These are phyloP conservation scores for Globisporangium nunn DNA, from an alignment of 352 stramenopile genomes.

Conservation along the genomic window DNA sequence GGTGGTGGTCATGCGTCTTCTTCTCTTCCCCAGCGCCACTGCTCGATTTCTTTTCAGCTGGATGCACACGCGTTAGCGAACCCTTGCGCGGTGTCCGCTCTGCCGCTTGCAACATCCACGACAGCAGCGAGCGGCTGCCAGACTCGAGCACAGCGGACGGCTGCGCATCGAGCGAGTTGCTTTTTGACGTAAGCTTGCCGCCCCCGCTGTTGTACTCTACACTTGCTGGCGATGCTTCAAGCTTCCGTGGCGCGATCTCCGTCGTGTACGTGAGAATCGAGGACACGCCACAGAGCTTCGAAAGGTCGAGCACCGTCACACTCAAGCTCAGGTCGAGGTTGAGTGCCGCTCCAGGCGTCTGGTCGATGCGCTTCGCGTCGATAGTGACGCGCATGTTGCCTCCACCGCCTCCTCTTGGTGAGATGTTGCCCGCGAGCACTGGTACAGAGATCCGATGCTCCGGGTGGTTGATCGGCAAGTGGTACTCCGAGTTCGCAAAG, in stretches of 20 bases:
- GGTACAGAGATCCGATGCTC: slow-evolving; percentile 61
- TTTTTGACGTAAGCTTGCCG: background rate
- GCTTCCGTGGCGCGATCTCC: slow-evolving; percentile 19
- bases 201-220: background rate
- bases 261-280: slow-evolving; percentile 67
- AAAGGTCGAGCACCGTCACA: slow-evolving; percentile 68
- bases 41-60: background rate
- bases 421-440: slow-evolving; percentile 21
- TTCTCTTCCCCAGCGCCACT: background rate
- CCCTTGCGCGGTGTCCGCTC: slow-evolving; percentile 19
- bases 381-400: background rate
- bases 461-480: slow-evolving; percentile 60
- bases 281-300: slow-evolving; percentile 65
- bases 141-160: slow-evolving; percentile 11
- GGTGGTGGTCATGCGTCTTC: slow-evolving; percentile 10
- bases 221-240: slow-evolving; percentile 16
- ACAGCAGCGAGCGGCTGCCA: slow-evolving; percentile 44
- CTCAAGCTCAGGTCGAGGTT: slow-evolving; percentile 67
- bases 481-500: slow-evolving; percentile 58
- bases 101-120: slow-evolving; percentile 46
- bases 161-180: background rate
- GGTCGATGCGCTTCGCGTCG: slow-evolving; percentile 40
- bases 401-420: slow-evolving; percentile 27
- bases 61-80: slow-evolving; percentile 9
- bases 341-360: slow-evolving; percentile 22